These are phyloP conservation scores for Chimonanthus praecox DNA, from an alignment of 164 flowering plant genomes.

Conservation along the genomic window DNA sequence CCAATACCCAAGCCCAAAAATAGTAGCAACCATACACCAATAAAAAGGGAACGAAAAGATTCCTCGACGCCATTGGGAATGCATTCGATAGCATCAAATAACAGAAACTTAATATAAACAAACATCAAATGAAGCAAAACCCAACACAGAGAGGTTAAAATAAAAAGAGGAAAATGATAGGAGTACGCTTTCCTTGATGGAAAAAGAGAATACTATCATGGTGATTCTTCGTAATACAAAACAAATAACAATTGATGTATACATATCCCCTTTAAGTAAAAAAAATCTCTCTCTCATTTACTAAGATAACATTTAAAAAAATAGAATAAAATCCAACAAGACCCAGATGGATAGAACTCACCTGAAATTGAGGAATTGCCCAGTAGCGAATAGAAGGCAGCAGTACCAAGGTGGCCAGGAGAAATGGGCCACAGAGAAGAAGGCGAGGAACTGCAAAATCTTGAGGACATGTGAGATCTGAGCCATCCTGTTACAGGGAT, in stretches of 20 bases:
- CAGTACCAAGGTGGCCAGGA: slow-evolving; percentile 86
- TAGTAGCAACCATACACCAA: neutral
- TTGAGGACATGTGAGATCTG: slow-evolving; percentile 60
- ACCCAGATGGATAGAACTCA: slow-evolving; percentile 11
- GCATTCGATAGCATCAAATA: neutral
- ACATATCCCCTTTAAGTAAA: too few species aligned
- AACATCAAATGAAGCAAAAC: neutral
- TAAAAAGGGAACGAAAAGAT: neutral
- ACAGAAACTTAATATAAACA: neutral
- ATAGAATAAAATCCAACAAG: neutral
- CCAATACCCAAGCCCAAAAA: too few species aligned
- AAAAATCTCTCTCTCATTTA: too few species aligned
- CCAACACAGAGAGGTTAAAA: neutral
- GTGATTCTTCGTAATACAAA: too few species aligned
- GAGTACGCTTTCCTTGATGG: neutral
- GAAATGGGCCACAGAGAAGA: slow-evolving; percentile 60
- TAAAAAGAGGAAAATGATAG: neutral
- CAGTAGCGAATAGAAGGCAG: slow-evolving; percentile 67
- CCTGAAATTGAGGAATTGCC: slow-evolving; percentile 95
- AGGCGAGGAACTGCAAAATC: slow-evolving; percentile 63
- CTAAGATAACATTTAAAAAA: neutral
- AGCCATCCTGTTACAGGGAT: slow-evolving; percentile 81
- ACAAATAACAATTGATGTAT: too few species aligned
- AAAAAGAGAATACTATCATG: too few species aligned
- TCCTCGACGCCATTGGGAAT: neutral